Percentiles rank a stretch among this genome's conserved stretches.
Evolutionary conservation across 176 grass and related monocot species (phyloP).

Genomic region (Eremochloa ophiuroides): DNA sequence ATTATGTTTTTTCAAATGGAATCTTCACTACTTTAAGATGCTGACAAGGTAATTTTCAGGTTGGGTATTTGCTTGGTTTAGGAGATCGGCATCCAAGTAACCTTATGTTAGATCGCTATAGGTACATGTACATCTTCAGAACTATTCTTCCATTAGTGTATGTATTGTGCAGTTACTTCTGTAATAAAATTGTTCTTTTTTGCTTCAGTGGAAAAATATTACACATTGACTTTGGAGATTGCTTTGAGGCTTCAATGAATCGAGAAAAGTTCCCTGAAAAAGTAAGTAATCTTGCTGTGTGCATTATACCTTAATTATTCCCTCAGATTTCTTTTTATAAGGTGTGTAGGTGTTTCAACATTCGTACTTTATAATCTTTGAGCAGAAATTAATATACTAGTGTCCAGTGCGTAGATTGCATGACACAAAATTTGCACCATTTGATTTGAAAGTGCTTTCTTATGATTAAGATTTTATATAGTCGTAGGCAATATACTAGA

Average conservation of each 20-base stretch:
- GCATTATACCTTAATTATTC: neutral
- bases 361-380: neutral
- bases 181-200: conserved; percentile 25
- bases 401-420: neutral
- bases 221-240: conserved; percentile 99
- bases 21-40: conserved; percentile 11
- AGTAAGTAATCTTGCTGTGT: conserved; percentile 46
- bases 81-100: conserved; percentile 98
- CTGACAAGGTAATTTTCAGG: conserved; percentile 52
- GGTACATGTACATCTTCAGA: conserved; percentile 50
- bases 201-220: conserved; percentile 93
- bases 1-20: neutral
- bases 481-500: neutral
- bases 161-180: neutral
- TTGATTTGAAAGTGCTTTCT: neutral
- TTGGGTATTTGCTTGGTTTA: conserved; percentile 95
- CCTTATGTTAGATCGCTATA: conserved; percentile 93
- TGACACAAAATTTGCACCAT: neutral
- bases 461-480: neutral
- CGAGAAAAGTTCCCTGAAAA: conserved; percentile 98
- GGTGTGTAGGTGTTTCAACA: neutral
- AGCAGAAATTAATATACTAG: neutral
- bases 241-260: conserved; percentile 98
- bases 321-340: neutral
- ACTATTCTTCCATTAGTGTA: neutral